Percentiles rank a stretch among this genome's conserved stretches.
Evolutionary conservation across 768 basidiomycete species (phyloP).

Genomic region (Gloeophyllum trabeum): DNA sequence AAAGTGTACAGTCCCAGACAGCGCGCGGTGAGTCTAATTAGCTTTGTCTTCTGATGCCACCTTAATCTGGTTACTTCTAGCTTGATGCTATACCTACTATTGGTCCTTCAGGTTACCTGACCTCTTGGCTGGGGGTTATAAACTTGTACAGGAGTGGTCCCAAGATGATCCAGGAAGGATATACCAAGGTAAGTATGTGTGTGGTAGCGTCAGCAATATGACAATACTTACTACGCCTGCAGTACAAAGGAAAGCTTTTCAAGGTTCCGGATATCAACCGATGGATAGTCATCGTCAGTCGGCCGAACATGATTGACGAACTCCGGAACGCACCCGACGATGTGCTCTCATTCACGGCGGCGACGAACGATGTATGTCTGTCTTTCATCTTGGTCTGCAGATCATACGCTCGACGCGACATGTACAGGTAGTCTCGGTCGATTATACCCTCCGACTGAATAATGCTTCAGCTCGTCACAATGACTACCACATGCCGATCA

Average conservation of each 20-base stretch:
- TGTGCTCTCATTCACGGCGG: slow-evolving; percentile 30
- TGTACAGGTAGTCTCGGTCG: not conserved
- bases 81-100: slow-evolving; percentile 12
- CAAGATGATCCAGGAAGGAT: slow-evolving; percentile 15
- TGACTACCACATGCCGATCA: slow-evolving; percentile 1
- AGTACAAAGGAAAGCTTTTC: slow-evolving; percentile 18
- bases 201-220: not conserved
- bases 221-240: not conserved
- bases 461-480: not conserved
- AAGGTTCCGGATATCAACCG: slow-evolving; percentile 31
- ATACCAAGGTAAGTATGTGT: slow-evolving; percentile 9
- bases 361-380: slow-evolving; percentile 26
- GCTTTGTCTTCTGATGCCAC: too few species aligned
- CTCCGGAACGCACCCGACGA: slow-evolving; percentile 33
- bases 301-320: slow-evolving; percentile 34
- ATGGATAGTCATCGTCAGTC: slow-evolving; percentile 36
- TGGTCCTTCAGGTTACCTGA: slow-evolving; percentile 6
- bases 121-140: slow-evolving; percentile 11
- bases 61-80: too few species aligned
- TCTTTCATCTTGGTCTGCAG: too few species aligned
- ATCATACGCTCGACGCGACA: not conserved
- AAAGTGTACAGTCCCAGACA: too few species aligned
- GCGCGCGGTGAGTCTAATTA: too few species aligned
- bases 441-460: not conserved
- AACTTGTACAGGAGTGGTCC: slow-evolving; percentile 5